Evolutionary conservation across 2,329 filamentous ascomycete species (phyloP).

Genomic region (Calonectria naviculata): DNA sequence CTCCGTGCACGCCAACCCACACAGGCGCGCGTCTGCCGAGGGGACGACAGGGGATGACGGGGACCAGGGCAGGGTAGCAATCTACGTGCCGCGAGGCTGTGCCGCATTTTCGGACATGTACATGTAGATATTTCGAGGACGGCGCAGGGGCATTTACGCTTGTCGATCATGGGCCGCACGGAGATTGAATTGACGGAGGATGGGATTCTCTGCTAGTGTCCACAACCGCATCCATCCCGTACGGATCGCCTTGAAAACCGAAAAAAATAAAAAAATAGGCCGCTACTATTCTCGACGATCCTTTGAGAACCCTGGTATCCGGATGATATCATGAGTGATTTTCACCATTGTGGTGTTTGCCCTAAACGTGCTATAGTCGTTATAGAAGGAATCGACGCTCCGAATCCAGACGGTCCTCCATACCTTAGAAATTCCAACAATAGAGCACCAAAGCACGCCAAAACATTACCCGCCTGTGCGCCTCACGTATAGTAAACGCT

Average conservation of each 20-base stretch:
- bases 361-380: not conserved
- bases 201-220: not conserved
- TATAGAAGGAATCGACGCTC: not conserved
- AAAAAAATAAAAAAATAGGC: not conserved
- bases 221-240: not conserved
- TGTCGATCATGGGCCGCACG: not conserved
- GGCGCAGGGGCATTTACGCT: not conserved
- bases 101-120: constrained; percentile 1
- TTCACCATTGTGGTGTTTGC: not conserved
- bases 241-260: not conserved
- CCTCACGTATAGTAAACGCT: not conserved
- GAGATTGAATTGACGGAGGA: constrained; percentile 9
- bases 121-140: constrained; percentile 14
- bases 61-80: not conserved
- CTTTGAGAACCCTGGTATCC: not conserved
- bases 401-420: not conserved
- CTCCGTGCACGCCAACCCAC: not conserved
- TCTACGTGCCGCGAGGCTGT: constrained; percentile 23
- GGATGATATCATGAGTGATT: not conserved
- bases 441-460: not conserved
- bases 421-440: not conserved
- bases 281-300: not conserved
- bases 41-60: not conserved
- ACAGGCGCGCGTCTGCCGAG: constrained; percentile 1
- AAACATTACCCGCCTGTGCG: not conserved